Base-by-base conservation (phyloP, 495 filamentous ascomycete genomes). In the Pyrenula massariospora region DNA sequence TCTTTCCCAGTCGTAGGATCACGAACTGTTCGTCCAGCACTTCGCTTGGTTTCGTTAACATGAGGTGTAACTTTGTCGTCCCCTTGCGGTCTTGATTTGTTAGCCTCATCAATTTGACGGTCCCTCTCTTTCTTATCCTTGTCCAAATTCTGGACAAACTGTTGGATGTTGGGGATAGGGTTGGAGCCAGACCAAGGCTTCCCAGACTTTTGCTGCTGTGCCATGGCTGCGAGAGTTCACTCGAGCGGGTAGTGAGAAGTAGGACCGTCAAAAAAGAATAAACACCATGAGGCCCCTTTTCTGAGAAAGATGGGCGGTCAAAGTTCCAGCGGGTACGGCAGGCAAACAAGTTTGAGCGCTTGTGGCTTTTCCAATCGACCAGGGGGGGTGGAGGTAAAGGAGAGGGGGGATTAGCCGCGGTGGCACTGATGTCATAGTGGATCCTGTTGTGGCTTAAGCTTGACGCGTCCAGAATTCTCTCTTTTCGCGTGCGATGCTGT, bases 1-100 rank as follows among this genome's bases (percentile, higher is more conserved):
- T 95, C 73, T 42, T 80, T 84, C 5, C 91, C 90, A 0, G 92
- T 96, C 0, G 84, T 85, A 0, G 92, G 92, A 70, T 97, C 92
- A 8, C 85, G 87, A 47, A 96, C 91, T 2, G 71, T 84, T 12
- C 68, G 62, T 47, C 69, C 70, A n/a, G 74, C 67, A 56, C 75
- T 63, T 12, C 70, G 64, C 21, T 67, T 51, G 23, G 60, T 36
- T 10, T 69, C 71, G 25, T 70, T 61, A 22, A 69, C 50, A 21
- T 80, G 73, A 48, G 73, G 71, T 22, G 63, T 66, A 10, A 68
- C 67, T 24, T 75, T 67, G 36, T 58, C 69, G 12, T 61, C 56
- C 0, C 50, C 56, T 22, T 63, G 60, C 50, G 67, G 62, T 54
- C 70, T 68, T 53, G 68, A 70, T 60, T 65, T 71, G 2, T 67